A percentile compares a stretch with the other conserved stretches of the same genome.
Conservation (phyloP, 768 basidiomycete genomes). For the Suillus cothurnatus region DNA sequence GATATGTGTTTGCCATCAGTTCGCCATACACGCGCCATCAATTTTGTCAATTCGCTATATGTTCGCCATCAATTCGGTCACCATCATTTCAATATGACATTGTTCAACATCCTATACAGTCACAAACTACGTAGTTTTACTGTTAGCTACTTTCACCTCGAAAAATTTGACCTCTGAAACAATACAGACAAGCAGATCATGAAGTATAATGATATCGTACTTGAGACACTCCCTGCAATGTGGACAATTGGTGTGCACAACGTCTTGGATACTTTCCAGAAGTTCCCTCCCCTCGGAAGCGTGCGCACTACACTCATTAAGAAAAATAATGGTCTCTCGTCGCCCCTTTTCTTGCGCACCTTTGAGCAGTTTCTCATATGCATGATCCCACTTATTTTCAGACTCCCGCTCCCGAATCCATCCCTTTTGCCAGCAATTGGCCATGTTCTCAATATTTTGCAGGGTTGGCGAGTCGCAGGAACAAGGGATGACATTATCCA, state of each 20-base stretch:
- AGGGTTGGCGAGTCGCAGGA: too few relatives aligned
- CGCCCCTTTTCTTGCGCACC: neutral
- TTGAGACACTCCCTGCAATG: neutral
- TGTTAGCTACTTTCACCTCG: slow-evolving; percentile 1
- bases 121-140: too few relatives aligned
- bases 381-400: neutral
- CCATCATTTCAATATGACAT: too few relatives aligned
- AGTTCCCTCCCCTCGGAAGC: neutral
- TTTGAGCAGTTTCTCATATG: neutral
- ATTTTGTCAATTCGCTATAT: too few relatives aligned
- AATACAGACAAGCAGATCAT: neutral
- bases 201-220: neutral
- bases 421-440: neutral
- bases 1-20: too few relatives aligned
- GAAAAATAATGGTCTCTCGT: neutral
- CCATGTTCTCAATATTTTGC: too few relatives aligned
- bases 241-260: neutral
- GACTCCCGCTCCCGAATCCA: slow-evolving; percentile 5
- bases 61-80: too few relatives aligned
- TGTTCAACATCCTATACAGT: too few relatives aligned
- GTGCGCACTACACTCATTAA: neutral
- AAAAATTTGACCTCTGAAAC: neutral
- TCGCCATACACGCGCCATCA: too few relatives aligned
- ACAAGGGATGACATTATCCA: too few relatives aligned
- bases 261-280: neutral